phyloP scores from a whole-genome alignment of 805 yeast genomes.

The Myxozyma melibiosi region DNA sequence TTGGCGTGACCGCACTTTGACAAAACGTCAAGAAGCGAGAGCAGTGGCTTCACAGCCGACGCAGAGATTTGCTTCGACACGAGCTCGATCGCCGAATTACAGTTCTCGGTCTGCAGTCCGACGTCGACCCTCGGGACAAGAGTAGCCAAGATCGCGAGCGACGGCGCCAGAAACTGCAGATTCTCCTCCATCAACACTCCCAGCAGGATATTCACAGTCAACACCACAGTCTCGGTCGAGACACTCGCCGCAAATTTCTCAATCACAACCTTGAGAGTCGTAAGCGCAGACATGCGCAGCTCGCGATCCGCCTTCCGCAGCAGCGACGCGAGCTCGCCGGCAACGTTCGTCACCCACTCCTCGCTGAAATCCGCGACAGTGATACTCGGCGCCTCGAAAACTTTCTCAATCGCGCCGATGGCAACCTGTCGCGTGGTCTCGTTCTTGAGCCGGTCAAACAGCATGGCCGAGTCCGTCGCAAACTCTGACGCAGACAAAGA shows the following conservation, averaged over 20 bases:
- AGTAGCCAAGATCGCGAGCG: slow-evolving; percentile 11
- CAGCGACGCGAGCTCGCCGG: slow-evolving; percentile 29
- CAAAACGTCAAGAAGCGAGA: slow-evolving; percentile 12
- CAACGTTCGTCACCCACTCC: slow-evolving; percentile 34
- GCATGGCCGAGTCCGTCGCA: slow-evolving; percentile 39
- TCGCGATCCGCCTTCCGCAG: slow-evolving; percentile 35
- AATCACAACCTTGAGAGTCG: slow-evolving; percentile 28
- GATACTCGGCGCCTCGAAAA: slow-evolving; percentile 33
- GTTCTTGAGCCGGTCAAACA: slow-evolving; percentile 43
- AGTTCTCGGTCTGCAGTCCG: neutral
- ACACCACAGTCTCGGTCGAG: slow-evolving; percentile 10
- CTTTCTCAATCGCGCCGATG: slow-evolving; percentile 38
- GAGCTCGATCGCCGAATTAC: slow-evolving; percentile 6
- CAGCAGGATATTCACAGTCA: slow-evolving; percentile 22
- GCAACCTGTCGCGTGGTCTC: slow-evolving; percentile 45
- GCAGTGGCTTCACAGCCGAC: slow-evolving; percentile 12
- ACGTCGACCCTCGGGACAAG: slow-evolving; percentile 5
- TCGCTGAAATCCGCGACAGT: slow-evolving; percentile 28
- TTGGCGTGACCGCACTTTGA: slow-evolving; percentile 12
- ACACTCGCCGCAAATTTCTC: slow-evolving; percentile 5
- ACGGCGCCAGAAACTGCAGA: slow-evolving; percentile 28
- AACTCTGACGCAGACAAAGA: slow-evolving; percentile 38
- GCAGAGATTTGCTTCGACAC: slow-evolving; percentile 9
- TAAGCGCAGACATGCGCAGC: slow-evolving; percentile 36
- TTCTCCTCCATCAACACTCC: slow-evolving; percentile 10